Evolutionary conservation across 1,284 basidiomycete species (phyloP).

Genomic region (Takashimella koratensis): DNA sequence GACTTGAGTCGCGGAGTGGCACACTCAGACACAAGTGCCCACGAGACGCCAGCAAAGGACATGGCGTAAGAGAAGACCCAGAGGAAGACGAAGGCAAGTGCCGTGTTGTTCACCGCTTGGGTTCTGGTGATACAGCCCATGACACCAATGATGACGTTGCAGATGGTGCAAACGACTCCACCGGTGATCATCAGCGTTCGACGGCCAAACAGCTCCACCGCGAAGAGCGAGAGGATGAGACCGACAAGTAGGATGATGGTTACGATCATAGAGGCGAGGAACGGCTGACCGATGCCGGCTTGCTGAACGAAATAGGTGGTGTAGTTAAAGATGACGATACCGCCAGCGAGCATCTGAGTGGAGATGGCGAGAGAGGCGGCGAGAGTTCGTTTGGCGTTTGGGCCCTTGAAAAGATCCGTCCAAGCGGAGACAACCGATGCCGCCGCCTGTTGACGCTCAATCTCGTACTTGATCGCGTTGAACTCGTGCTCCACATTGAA

Average conservation of each 20-base stretch:
- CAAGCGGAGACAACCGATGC: too few species aligned
- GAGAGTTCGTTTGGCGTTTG: slow-evolving; percentile 11
- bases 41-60: slow-evolving; percentile 14
- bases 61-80: slow-evolving; percentile 13
- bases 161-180: slow-evolving; percentile 32
- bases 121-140: too few species aligned
- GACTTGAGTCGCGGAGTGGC: slow-evolving; percentile 9
- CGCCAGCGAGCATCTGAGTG: not conserved
- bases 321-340: too few species aligned
- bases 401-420: slow-evolving; percentile 11
- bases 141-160: slow-evolving; percentile 36
- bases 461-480: too few species aligned
- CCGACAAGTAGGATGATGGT: slow-evolving; percentile 35
- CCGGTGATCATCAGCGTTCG: slow-evolving; percentile 40
- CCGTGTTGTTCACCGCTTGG: slow-evolving; percentile 5
- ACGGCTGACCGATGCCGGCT: not conserved
- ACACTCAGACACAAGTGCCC: slow-evolving; percentile 9
- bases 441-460: too few species aligned
- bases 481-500: too few species aligned
- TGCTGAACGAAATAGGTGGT: too few species aligned
- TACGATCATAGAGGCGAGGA: slow-evolving; percentile 9
- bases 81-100: slow-evolving; percentile 9
- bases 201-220: slow-evolving; percentile 43
- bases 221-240: slow-evolving; percentile 37
- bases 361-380: not conserved